Evolutionary conservation across 179 eudicot species (phyloP).

Genomic region (Patellifolia procumbens): DNA sequence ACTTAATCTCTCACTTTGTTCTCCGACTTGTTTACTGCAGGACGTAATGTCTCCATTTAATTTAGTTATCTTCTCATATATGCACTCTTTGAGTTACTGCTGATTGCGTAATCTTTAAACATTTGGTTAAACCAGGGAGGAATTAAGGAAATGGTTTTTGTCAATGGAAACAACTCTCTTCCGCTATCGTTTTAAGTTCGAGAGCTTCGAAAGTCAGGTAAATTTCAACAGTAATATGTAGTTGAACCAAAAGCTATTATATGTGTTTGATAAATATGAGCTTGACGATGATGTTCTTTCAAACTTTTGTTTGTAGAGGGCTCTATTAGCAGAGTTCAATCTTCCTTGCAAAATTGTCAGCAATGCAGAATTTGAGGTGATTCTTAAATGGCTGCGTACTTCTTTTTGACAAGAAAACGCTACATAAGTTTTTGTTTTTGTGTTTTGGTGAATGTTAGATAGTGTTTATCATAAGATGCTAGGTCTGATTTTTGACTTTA

Average conservation of each 20-base stretch:
- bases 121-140: constrained; percentile 52
- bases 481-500: background rate
- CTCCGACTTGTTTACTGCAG: constrained; percentile 92
- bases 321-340: constrained; percentile 63
- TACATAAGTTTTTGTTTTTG: background rate
- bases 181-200: constrained; percentile 63
- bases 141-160: constrained; percentile 87
- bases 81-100: background rate
- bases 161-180: constrained; percentile 84
- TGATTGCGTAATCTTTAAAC: background rate
- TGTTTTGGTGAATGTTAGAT: no score
- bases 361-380: constrained; percentile 78
- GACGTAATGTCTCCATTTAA: constrained; percentile 39
- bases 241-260: background rate
- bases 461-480: background rate
- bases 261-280: background rate
- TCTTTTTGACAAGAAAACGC: background rate
- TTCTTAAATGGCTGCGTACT: background rate
- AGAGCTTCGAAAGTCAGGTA: constrained; percentile 68
- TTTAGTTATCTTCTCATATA: background rate
- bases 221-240: background rate
- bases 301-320: constrained; percentile 43
- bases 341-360: constrained; percentile 67
- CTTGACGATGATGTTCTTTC: constrained; percentile 16
- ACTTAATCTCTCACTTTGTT: constrained; percentile 86